These are phyloP conservation scores for Periconia digitata DNA, from an alignment of 2,329 filamentous ascomycete species.

Conservation along the genomic window DNA sequence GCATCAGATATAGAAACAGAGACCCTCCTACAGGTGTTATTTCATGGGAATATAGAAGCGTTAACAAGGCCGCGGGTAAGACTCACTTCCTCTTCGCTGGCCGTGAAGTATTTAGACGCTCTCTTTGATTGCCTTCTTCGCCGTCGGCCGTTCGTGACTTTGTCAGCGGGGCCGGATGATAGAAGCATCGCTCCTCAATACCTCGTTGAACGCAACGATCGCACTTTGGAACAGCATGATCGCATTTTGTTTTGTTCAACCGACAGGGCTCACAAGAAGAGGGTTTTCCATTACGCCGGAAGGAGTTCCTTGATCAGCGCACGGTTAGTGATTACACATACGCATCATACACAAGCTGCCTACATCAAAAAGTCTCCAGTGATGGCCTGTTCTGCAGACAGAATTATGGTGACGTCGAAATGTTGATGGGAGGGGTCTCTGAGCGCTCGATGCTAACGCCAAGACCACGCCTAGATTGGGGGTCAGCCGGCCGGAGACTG, in stretches of 20 bases:
- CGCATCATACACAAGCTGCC: too few species aligned
- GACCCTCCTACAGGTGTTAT: constrained; percentile 20
- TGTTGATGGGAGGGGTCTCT: too few species aligned
- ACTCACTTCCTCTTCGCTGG: constrained; percentile 30
- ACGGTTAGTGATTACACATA: neutral
- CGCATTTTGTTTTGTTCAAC: constrained; percentile 36
- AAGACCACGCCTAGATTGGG: too few species aligned
- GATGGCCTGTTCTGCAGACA: too few species aligned
- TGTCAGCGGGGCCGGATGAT: constrained; percentile 40
- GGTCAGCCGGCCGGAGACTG: too few species aligned
- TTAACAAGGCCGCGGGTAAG: neutral
- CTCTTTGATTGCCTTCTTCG: constrained; percentile 10
- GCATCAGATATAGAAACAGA: constrained; percentile 13
- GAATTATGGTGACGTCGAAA: too few species aligned
- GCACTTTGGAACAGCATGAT: constrained; percentile 35
- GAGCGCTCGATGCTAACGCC: too few species aligned
- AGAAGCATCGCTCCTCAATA: constrained; percentile 36
- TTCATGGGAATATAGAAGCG: constrained; percentile 8
- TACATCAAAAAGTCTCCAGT: neutral
- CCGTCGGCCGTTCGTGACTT: constrained; percentile 19
- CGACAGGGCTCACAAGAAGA: neutral
- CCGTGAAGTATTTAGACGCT: constrained; percentile 13
- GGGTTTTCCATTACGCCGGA: neutral
- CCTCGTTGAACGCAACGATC: constrained; percentile 36
- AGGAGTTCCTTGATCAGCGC: neutral